phyloP scores from a whole-genome alignment of 2,329 filamentous ascomycete genomes.

The Fusarium albosuccineum region DNA sequence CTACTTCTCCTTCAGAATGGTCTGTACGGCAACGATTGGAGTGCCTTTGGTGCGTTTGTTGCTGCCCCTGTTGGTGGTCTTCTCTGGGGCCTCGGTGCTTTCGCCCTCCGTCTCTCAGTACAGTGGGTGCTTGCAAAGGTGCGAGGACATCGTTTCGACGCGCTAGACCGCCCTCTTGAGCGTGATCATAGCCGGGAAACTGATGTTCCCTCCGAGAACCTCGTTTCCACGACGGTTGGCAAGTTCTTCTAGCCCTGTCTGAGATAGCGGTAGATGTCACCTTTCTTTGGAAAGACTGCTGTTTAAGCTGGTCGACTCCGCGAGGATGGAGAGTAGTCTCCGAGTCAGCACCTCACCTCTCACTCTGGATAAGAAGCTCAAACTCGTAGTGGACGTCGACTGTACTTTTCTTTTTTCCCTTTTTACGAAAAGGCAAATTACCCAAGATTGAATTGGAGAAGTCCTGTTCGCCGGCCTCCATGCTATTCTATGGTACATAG shows the following conservation, averaged over 20 bases:
- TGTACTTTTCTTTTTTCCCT: background rate
- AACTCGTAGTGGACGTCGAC: background rate
- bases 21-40: conserved; percentile 83
- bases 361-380: background rate
- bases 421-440: conserved; percentile 17
- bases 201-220: conserved; percentile 43
- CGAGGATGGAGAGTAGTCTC: background rate
- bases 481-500: conserved; percentile 49
- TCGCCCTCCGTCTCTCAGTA: conserved; percentile 69
- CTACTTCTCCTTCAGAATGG: conserved; percentile 80
- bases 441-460: conserved; percentile 39
- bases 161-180: conserved; percentile 68
- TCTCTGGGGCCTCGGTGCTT: conserved; percentile 76
- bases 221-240: conserved; percentile 56
- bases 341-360: background rate
- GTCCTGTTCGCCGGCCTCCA: conserved; percentile 42
- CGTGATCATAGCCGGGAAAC: conserved; percentile 48
- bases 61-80: conserved; percentile 82
- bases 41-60: conserved; percentile 85
- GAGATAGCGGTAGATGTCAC: conserved; percentile 19
- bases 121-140: conserved; percentile 70
- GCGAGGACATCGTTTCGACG: conserved; percentile 74
- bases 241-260: conserved; percentile 64
- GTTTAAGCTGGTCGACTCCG: background rate
- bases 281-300: conserved; percentile 1